These are phyloP conservation scores for Cyclanthera cordifolia DNA, from an alignment of 306 rosid genomes.

Conservation along the genomic window DNA sequence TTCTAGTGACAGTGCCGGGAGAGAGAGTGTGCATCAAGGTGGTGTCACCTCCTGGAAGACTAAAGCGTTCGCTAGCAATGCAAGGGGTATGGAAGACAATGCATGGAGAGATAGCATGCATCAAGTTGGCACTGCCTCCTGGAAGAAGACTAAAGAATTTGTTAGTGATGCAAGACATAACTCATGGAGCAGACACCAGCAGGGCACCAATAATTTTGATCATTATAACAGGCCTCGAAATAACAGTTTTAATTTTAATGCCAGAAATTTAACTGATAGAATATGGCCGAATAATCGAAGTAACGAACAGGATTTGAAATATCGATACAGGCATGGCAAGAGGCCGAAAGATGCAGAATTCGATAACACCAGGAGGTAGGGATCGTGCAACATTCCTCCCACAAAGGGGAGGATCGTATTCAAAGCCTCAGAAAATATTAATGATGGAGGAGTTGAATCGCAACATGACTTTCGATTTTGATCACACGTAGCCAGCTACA, in stretches of 20 bases:
- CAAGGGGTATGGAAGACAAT: conserved; percentile 21
- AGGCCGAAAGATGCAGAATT: conserved; percentile 26
- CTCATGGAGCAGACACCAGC: conserved; percentile 30
- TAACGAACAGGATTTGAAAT: conserved; percentile 31
- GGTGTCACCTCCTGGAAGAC: conserved; percentile 15
- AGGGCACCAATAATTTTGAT: conserved; percentile 18
- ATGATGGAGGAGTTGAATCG: conserved; percentile 24
- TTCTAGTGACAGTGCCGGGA: conserved; percentile 25
- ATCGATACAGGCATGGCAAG: conserved; percentile 16
- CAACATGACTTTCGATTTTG: conserved; percentile 6
- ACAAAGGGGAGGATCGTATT: conserved; percentile 27
- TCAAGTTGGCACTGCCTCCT: not conserved
- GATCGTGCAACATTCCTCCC: conserved; percentile 21
- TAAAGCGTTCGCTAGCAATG: conserved; percentile 12
- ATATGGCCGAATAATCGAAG: conserved; percentile 26
- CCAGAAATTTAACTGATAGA: conserved; percentile 21
- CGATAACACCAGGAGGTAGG: conserved; percentile 24
- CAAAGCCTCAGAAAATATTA: conserved; percentile 31
- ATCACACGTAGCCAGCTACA: not conserved
- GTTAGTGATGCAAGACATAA: conserved; percentile 17
- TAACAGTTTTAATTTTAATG: conserved; percentile 19
- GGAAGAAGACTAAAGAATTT: conserved; percentile 21
- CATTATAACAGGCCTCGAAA: conserved; percentile 25
- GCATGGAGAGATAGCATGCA: conserved; percentile 21
- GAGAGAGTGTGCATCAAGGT: conserved; percentile 4